A percentile compares a stretch with the other conserved stretches of the same genome.
Evolutionary conservation across 139 green algal genomes (phyloP).

Genomic region (Chlamydomonas sp.): DNA sequence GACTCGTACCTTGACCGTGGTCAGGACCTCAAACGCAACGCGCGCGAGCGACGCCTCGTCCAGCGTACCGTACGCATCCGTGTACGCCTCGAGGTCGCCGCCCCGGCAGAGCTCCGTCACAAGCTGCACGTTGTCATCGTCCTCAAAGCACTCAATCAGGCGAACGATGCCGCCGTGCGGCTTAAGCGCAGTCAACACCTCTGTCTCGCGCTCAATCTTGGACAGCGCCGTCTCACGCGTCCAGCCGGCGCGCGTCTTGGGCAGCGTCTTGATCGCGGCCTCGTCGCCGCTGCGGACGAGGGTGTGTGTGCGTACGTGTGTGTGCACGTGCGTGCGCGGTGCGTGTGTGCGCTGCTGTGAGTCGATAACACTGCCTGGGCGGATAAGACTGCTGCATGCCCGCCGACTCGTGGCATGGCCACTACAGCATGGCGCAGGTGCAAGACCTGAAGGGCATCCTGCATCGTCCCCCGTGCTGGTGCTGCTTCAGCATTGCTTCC

Average conservation of each 20-base stretch:
- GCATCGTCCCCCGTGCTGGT: too few species aligned
- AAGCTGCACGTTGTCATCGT: slow-evolving; percentile 30
- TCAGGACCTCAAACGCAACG: slow-evolving; percentile 38
- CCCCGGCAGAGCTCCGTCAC: slow-evolving; percentile 45
- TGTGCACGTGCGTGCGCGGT: too few species aligned
- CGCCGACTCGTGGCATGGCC: too few species aligned
- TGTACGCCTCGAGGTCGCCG: slow-evolving; percentile 46
- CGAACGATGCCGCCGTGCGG: slow-evolving; percentile 24
- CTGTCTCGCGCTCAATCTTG: slow-evolving; percentile 42
- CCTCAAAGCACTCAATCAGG: slow-evolving; percentile 41
- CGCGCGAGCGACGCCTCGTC: slow-evolving; percentile 22
- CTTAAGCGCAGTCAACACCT: slow-evolving; percentile 19
- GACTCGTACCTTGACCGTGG: slow-evolving; percentile 27
- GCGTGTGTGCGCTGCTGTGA: too few species aligned
- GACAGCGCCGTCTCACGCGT: slow-evolving; percentile 29
- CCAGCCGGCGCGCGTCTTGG: not conserved
- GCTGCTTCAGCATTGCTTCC: too few species aligned
- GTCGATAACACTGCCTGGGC: too few species aligned
- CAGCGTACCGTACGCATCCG: slow-evolving; percentile 26
- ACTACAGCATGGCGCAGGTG: too few species aligned
- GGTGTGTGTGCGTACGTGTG: too few species aligned
- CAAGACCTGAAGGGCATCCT: too few species aligned
- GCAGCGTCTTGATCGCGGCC: slow-evolving; percentile 9
- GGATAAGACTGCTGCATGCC: too few species aligned
- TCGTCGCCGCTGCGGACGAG: slow-evolving; percentile 7